Evolutionary conservation across 2,329 filamentous ascomycete species (phyloP).

Genomic region (Scedosporium boydii): DNA sequence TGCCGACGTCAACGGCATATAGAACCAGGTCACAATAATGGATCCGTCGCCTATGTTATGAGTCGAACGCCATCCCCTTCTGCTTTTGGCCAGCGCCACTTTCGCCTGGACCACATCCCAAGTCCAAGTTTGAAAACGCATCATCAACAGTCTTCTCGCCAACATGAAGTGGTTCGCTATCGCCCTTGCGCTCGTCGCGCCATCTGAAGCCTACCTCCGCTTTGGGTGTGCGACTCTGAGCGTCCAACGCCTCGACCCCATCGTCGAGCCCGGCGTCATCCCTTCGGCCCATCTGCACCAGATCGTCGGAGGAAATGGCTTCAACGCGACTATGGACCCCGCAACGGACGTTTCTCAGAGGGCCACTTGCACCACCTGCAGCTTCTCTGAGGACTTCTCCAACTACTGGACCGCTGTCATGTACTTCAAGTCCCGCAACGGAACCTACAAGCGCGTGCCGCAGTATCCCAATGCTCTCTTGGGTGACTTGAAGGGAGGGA

Average conservation of each 20-base stretch:
- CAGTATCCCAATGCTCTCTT: constrained; percentile 12
- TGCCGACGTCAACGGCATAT: no score
- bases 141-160: constrained; percentile 13
- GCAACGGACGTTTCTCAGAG: background rate
- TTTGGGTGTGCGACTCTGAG: constrained; percentile 38
- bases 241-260: constrained; percentile 34
- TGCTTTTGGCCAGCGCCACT: no score
- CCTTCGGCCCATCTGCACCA: constrained; percentile 48
- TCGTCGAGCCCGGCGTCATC: constrained; percentile 33
- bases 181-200: constrained; percentile 15
- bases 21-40: no score
- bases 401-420: constrained; percentile 27
- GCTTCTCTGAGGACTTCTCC: constrained; percentile 25
- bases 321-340: constrained; percentile 21
- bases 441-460: constrained; percentile 24
- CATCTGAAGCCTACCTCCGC: constrained; percentile 30
- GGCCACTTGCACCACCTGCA: constrained; percentile 17
- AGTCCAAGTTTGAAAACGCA: background rate
- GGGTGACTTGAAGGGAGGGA: constrained; percentile 15
- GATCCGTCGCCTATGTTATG: no score
- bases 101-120: no score
- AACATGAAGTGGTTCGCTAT: constrained; percentile 22
- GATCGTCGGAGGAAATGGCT: constrained; percentile 43
- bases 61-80: no score
- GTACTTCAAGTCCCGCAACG: constrained; percentile 19